These are phyloP conservation scores for Nakaseomyces sp. DNA, from an alignment of 1,139 yeast species.

Conservation along the genomic window DNA sequence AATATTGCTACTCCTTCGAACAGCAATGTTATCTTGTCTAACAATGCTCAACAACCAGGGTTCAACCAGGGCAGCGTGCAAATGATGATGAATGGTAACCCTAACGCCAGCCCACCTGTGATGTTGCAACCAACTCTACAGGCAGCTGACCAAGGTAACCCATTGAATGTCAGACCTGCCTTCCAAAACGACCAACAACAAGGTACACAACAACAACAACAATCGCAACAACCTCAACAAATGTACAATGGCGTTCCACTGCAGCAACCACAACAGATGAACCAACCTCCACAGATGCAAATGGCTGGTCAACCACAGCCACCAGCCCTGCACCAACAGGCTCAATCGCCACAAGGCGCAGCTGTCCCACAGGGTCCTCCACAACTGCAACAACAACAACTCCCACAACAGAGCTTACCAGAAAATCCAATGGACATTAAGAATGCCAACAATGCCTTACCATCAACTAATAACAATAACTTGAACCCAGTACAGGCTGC, in stretches of 20 bases:
- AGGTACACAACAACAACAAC: slow-evolving; percentile 16
- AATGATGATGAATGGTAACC: slow-evolving; percentile 5
- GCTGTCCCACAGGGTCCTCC: slow-evolving; percentile 13
- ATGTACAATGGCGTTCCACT: slow-evolving; percentile 17
- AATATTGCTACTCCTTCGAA: slow-evolving; percentile 15
- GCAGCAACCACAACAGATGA: slow-evolving; percentile 14
- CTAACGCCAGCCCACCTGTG: slow-evolving; percentile 20
- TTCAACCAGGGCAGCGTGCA: slow-evolving; percentile 5
- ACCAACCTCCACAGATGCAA: slow-evolving; percentile 1
- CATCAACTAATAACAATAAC: slow-evolving; percentile 7
- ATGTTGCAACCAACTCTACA: slow-evolving; percentile 30
- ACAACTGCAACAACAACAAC: slow-evolving; percentile 13
- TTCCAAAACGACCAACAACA: slow-evolving; percentile 13
- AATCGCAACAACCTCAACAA: slow-evolving; percentile 15
- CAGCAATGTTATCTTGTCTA: slow-evolving; percentile 6
- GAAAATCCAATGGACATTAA: slow-evolving; percentile 6
- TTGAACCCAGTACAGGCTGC: slow-evolving; percentile 15
- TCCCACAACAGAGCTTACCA: slow-evolving; percentile 12
- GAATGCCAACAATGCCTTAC: slow-evolving; percentile 6
- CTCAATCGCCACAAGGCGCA: background rate
- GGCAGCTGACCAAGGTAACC: slow-evolving; percentile 26
- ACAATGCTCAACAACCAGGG: slow-evolving; percentile 1
- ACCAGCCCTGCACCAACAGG: slow-evolving; percentile 5
- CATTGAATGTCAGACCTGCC: slow-evolving; percentile 23
- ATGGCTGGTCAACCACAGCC: slow-evolving; percentile 5